Percentiles rank a stretch among this genome's conserved stretches.
Conservation (phyloP, 257 asterid genomes). For the Thymus mandschuricus region DNA sequence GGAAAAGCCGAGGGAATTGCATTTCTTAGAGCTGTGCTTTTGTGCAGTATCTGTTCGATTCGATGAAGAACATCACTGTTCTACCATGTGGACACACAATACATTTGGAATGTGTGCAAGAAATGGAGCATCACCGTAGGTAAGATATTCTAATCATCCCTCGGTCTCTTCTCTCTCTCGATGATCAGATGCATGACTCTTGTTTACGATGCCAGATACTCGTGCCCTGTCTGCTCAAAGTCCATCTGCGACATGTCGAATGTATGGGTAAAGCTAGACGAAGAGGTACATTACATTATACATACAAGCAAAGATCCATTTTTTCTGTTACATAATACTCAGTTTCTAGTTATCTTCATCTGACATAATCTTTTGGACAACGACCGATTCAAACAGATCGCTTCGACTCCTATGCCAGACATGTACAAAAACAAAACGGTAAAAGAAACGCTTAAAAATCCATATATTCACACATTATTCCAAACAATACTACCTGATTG, state of each 20-base stretch:
- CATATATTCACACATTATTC: not conserved
- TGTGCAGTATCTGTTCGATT: slow-evolving; percentile 56
- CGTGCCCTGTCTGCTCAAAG: slow-evolving; percentile 64
- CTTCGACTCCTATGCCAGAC: slow-evolving; percentile 59
- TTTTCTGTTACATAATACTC: not conserved
- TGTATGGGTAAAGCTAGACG: slow-evolving; percentile 57
- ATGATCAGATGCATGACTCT: not conserved
- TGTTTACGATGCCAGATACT: slow-evolving; percentile 43
- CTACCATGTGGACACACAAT: slow-evolving; percentile 65
- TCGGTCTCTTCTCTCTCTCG: not conserved
- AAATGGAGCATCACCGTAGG: slow-evolving; percentile 52
- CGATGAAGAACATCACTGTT: slow-evolving; percentile 49
- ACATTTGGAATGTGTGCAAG: slow-evolving; percentile 55
- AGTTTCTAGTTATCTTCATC: not conserved
- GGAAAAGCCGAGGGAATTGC: not conserved
- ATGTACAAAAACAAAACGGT: slow-evolving; percentile 54
- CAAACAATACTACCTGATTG: not conserved
- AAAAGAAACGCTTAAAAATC: slow-evolving; percentile 2
- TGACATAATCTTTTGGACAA: not conserved
- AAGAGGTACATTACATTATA: slow-evolving; percentile 41
- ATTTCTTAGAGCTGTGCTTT: slow-evolving; percentile 1
- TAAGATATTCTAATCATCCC: slow-evolving; percentile 15
- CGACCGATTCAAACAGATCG: slow-evolving; percentile 43
- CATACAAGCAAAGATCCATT: too few species aligned
- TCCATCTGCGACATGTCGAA: slow-evolving; percentile 61